Conservation (phyloP, 2,329 filamentous ascomycete genomes). For the Alternaria postmessia region DNA sequence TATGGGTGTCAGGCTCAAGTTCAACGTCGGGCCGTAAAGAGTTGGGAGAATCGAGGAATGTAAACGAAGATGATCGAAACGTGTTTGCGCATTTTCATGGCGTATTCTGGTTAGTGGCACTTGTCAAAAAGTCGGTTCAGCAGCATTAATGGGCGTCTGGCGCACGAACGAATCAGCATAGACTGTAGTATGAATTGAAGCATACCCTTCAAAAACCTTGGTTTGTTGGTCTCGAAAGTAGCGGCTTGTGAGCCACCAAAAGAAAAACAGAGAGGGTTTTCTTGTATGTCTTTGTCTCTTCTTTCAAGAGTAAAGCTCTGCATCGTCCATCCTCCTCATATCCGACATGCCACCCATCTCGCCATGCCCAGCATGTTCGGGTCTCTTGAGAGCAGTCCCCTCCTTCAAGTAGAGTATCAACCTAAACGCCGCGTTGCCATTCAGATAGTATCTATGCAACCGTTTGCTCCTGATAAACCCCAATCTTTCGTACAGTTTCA, state of each 20-base stretch:
- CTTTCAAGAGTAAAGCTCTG: slow-evolving; percentile 15
- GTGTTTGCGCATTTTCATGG: slow-evolving; percentile 4
- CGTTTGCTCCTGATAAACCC: slow-evolving; percentile 94
- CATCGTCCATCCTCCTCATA: slow-evolving; percentile 13
- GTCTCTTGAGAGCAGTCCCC: slow-evolving; percentile 45
- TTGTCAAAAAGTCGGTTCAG: background rate
- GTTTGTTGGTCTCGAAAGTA: background rate
- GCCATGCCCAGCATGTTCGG: slow-evolving; percentile 17
- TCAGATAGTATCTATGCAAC: slow-evolving; percentile 93
- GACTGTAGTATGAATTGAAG: background rate
- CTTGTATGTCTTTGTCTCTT: background rate
- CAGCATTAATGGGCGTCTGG: slow-evolving; percentile 1
- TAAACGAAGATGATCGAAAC: background rate
- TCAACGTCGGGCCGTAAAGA: slow-evolving; percentile 69
- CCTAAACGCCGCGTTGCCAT: slow-evolving; percentile 93
- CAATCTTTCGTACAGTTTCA: slow-evolving; percentile 90
- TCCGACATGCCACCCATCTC: slow-evolving; percentile 7
- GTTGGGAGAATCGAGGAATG: background rate
- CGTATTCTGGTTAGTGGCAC: background rate
- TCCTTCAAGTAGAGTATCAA: slow-evolving; percentile 80
- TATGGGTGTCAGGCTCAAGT: slow-evolving; percentile 96
- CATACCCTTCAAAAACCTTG: background rate
- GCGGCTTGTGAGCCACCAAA: background rate
- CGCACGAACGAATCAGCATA: background rate
- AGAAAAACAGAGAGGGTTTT: background rate